Evolutionary conservation across 192 early-diverging fungal species (phyloP).

Genomic region (Podila minutissima): DNA sequence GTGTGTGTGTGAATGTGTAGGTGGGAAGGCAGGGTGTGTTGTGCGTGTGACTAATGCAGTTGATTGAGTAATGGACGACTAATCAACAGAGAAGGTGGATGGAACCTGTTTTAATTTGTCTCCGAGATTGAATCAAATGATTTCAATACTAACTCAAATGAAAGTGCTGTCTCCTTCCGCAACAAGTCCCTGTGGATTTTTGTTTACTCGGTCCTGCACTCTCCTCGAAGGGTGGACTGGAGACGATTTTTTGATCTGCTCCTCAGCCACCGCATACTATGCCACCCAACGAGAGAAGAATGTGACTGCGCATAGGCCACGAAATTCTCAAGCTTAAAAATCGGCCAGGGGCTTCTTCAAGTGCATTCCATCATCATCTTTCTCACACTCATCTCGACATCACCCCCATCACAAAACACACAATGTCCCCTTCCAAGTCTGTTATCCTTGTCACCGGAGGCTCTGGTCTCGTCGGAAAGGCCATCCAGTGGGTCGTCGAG

Average conservation of each 20-base stretch:
- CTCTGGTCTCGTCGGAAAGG: conserved; percentile 81
- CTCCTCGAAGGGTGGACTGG: not conserved
- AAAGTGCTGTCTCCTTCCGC: not conserved
- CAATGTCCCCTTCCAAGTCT: conserved; percentile 49
- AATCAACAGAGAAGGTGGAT: not conserved
- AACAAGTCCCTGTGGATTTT: not conserved
- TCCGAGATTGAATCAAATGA: not conserved
- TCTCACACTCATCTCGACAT: conserved; percentile 6
- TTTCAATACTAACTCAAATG: not conserved
- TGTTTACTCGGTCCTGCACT: not conserved
- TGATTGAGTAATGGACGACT: conserved; percentile 1
- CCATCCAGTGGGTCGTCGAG: conserved; percentile 72
- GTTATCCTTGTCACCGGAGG: conserved; percentile 84
- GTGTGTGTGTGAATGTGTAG: not conserved
- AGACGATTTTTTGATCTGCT: too few species aligned
- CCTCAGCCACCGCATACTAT: too few species aligned
- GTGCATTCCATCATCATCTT: conserved; percentile 3
- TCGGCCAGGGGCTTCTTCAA: not conserved
- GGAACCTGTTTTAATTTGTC: not conserved
- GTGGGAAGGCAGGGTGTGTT: not conserved
- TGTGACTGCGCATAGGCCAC: not conserved
- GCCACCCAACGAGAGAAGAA: not conserved
- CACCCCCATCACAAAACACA: not conserved
- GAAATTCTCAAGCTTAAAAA: not conserved
- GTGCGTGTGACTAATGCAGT: too few species aligned